A percentile compares a stretch with the other conserved stretches of the same genome.
These are phyloP conservation scores for Medicago lupulina DNA, from an alignment of 306 rosid genomes.

Conservation along the genomic window DNA sequence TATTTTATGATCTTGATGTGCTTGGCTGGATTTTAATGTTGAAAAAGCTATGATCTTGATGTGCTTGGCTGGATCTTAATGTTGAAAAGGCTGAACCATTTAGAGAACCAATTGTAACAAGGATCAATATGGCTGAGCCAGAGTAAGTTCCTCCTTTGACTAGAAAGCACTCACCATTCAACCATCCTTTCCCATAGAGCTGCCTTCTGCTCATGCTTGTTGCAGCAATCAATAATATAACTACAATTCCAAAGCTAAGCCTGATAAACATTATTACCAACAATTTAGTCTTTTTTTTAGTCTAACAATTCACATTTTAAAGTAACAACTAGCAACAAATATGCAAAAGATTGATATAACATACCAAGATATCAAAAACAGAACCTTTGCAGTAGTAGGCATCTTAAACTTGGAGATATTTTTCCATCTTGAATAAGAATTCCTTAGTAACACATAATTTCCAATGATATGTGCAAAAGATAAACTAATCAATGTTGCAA, in stretches of 20 bases:
- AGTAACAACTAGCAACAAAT: background rate
- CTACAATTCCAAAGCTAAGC: constrained; percentile 69
- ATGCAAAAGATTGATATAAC: constrained; percentile 18
- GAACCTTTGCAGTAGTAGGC: constrained; percentile 47
- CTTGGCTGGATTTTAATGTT: constrained; percentile 31
- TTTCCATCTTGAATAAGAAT: constrained; percentile 44
- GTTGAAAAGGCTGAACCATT: constrained; percentile 50
- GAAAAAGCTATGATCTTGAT: constrained; percentile 23
- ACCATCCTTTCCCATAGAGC: constrained; percentile 69
- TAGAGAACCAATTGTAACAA: constrained; percentile 48
- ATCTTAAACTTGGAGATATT: constrained; percentile 41
- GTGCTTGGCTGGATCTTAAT: constrained; percentile 19
- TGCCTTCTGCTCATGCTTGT: constrained; percentile 75
- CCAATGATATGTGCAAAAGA: constrained; percentile 61
- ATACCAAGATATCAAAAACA: constrained; percentile 70
- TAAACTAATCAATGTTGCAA: constrained; percentile 66
- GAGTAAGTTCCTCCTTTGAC: constrained; percentile 62
- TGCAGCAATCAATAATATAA: constrained; percentile 55
- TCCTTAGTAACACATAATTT: constrained; percentile 48
- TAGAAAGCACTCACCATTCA: constrained; percentile 73
- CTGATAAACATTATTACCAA: constrained; percentile 48
- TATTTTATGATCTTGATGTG: constrained; percentile 10
- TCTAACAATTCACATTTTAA: background rate
- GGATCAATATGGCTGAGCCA: constrained; percentile 58
- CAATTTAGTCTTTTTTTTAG: background rate